Evolutionary conservation across 2,329 filamentous ascomycete species (phyloP).

Genomic region (Diaporthe citriasiana): DNA sequence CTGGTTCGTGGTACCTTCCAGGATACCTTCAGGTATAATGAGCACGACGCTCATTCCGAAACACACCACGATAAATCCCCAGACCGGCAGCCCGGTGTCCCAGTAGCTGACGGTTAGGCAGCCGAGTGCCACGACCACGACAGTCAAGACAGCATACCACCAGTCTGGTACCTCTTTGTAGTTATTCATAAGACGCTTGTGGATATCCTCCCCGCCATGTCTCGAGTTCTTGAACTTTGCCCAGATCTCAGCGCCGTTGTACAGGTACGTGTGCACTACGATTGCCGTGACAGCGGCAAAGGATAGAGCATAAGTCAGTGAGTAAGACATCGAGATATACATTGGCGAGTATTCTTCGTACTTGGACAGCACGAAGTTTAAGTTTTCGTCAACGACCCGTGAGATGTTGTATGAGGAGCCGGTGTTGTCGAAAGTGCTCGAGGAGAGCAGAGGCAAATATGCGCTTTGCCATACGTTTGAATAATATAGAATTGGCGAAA

Average conservation of each 20-base stretch:
- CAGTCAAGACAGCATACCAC: slow-evolving; percentile 55
- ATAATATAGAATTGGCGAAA: slow-evolving; percentile 52
- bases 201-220: slow-evolving; percentile 53
- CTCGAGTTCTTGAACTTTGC: slow-evolving; percentile 50
- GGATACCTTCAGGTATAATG: slow-evolving; percentile 45
- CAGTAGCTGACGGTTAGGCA: slow-evolving; percentile 48
- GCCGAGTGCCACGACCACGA: slow-evolving; percentile 52
- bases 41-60: slow-evolving; percentile 47
- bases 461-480: slow-evolving; percentile 51
- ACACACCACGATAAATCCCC: slow-evolving; percentile 49
- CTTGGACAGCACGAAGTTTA: slow-evolving; percentile 49
- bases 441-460: slow-evolving; percentile 51
- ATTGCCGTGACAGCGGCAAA: slow-evolving; percentile 54
- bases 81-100: slow-evolving; percentile 49
- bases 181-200: slow-evolving; percentile 54
- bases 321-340: slow-evolving; percentile 54
- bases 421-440: slow-evolving; percentile 52
- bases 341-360: slow-evolving; percentile 54
- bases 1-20: slow-evolving; percentile 50
- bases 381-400: slow-evolving; percentile 48
- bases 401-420: slow-evolving; percentile 50
- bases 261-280: slow-evolving; percentile 52
- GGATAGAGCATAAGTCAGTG: slow-evolving; percentile 53
- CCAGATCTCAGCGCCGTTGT: slow-evolving; percentile 53
- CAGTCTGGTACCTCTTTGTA: slow-evolving; percentile 56